phyloP scores from a whole-genome alignment of 2,329 filamentous ascomycete genomes.

The Aspergillus sp. region DNA sequence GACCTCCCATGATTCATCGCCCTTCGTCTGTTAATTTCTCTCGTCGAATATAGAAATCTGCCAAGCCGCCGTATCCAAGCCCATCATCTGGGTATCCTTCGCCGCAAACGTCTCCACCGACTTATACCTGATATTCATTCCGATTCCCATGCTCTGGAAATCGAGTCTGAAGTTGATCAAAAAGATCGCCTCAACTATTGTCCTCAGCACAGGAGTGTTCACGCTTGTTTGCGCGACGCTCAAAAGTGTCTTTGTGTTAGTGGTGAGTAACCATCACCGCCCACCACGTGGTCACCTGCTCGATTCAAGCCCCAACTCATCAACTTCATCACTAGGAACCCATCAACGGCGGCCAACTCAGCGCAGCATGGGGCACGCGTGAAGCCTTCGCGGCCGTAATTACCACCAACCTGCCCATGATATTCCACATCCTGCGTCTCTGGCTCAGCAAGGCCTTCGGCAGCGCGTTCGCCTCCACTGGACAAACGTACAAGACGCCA shows the following conservation, averaged over 20 bases:
- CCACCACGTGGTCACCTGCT: neutral
- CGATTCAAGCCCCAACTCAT: neutral
- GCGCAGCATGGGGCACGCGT: constrained; percentile 39
- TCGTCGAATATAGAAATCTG: constrained; percentile 38
- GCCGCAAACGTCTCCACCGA: constrained; percentile 55
- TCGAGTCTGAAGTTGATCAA: constrained; percentile 48
- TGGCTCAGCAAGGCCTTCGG: constrained; percentile 41
- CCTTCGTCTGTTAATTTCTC: constrained; percentile 2
- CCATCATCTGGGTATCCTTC: constrained; percentile 49
- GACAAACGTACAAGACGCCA: constrained; percentile 40
- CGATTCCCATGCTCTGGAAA: constrained; percentile 55
- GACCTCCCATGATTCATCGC: neutral
- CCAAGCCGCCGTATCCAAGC: constrained; percentile 49
- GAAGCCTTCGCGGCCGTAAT: constrained; percentile 43
- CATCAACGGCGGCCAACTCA: constrained; percentile 30
- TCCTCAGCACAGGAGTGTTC: constrained; percentile 55
- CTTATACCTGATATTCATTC: constrained; percentile 58
- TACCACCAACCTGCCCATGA: constrained; percentile 38
- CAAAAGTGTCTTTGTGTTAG: constrained; percentile 50
- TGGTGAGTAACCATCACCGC: constrained; percentile 21
- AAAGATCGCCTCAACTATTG: constrained; percentile 50
- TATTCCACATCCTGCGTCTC: constrained; percentile 43
- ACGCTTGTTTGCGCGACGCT: constrained; percentile 53
- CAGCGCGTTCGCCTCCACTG: constrained; percentile 38
- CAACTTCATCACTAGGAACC: constrained; percentile 22